phyloP scores from a whole-genome alignment of 768 basidiomycete genomes.

The Melanogaster broomeanus region DNA sequence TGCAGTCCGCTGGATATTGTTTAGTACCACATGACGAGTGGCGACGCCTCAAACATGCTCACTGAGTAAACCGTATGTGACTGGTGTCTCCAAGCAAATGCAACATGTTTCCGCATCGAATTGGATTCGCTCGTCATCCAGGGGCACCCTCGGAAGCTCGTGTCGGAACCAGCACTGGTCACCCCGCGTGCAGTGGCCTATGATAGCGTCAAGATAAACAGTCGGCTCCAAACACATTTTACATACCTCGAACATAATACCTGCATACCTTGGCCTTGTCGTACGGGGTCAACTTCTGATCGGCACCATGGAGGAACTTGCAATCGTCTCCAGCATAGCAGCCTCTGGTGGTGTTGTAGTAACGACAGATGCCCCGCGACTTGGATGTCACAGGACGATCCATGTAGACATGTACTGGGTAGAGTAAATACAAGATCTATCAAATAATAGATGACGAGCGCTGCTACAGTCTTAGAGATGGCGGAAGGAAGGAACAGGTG shows the following conservation, averaged over 20 bases:
- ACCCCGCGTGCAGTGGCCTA: conserved; percentile 73
- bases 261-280: conserved; percentile 72
- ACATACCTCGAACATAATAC: conserved; percentile 61
- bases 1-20: conserved; percentile 57
- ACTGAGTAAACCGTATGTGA: conserved; percentile 70
- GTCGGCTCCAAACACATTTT: neutral
- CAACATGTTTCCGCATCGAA: conserved; percentile 57
- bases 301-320: conserved; percentile 73
- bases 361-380: conserved; percentile 69
- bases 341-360: conserved; percentile 62
- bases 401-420: conserved; percentile 31
- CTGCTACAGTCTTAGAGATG: too few relatives aligned
- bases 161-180: conserved; percentile 79
- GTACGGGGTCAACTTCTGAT: conserved; percentile 58
- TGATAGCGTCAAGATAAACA: neutral
- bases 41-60: conserved; percentile 13
- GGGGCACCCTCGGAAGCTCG: conserved; percentile 25
- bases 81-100: conserved; percentile 76
- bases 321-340: conserved; percentile 70
- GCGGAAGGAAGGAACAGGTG: too few relatives aligned
- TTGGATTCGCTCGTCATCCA: conserved; percentile 23
- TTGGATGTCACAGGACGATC: conserved; percentile 68
- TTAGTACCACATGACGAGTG: conserved; percentile 6
- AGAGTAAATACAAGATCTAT: neutral
- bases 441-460: neutral